Evolutionary conservation across 2,329 filamentous ascomycete species (phyloP).

Genomic region (Epichloe uncinata): DNA sequence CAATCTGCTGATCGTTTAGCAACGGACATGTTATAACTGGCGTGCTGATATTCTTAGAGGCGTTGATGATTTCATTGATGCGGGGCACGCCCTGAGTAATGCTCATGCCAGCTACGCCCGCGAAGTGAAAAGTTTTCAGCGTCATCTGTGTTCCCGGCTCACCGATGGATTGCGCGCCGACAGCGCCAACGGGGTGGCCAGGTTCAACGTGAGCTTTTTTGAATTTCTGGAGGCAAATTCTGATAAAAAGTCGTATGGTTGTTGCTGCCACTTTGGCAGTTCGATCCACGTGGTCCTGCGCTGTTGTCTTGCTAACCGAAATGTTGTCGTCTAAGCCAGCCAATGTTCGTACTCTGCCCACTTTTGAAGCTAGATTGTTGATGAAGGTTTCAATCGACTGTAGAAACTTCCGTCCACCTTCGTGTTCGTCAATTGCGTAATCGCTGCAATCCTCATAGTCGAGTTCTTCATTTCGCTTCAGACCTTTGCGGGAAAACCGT

Average conservation of each 20-base stretch:
- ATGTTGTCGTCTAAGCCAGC: constrained; percentile 32
- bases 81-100: constrained; percentile 97
- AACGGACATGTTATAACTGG: constrained; percentile 84
- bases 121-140: constrained; percentile 98
- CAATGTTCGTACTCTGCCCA: constrained; percentile 39
- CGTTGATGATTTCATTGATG: constrained; percentile 99
- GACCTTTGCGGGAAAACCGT: constrained; percentile 46
- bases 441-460: constrained; percentile 58
- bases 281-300: constrained; percentile 43
- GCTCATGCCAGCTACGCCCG: constrained; percentile 98
- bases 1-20: constrained; percentile 58
- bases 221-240: constrained; percentile 77
- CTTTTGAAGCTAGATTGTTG: constrained; percentile 42
- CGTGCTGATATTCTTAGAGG: constrained; percentile 84
- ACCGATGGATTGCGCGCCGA: constrained; percentile 94
- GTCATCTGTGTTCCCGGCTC: constrained; percentile 99
- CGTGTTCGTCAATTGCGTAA: constrained; percentile 60
- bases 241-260: constrained; percentile 65
- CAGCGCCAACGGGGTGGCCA: constrained; percentile 88
- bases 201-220: constrained; percentile 84
- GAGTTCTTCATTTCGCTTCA: constrained; percentile 44
- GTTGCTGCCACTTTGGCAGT: constrained; percentile 71
- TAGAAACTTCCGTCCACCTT: constrained; percentile 73
- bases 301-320: constrained; percentile 4
- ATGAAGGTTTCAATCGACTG: constrained; percentile 66